These are phyloP conservation scores for Talaromyces sp. DNA, from an alignment of 2,329 filamentous ascomycete species.

Conservation along the genomic window DNA sequence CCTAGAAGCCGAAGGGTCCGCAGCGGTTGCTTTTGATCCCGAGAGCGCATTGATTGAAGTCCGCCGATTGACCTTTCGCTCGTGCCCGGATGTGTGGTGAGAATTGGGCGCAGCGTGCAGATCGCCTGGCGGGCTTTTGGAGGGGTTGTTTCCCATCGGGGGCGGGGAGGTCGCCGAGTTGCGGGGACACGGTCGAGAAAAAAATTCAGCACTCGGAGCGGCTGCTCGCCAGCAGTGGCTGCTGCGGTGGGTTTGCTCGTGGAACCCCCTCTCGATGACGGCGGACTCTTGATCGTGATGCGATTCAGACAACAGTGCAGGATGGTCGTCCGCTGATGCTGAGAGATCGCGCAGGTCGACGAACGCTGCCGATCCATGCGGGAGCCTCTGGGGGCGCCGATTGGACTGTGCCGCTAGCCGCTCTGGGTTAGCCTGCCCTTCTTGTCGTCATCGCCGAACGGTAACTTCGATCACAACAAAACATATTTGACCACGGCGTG, in stretches of 20 bases:
- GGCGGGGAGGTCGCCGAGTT: constrained; percentile 17
- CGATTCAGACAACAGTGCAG: neutral
- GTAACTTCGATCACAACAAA: neutral
- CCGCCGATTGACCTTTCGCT: constrained; percentile 36
- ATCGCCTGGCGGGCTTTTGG: constrained; percentile 35
- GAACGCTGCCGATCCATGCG: neutral
- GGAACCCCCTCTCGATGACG: neutral
- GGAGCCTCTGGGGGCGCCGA: neutral
- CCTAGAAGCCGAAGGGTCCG: constrained; percentile 38
- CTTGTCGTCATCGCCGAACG: neutral
- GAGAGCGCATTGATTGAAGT: constrained; percentile 38
- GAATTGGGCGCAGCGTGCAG: constrained; percentile 21
- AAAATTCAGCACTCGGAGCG: constrained; percentile 19
- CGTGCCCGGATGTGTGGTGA: constrained; percentile 21
- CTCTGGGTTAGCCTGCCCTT: neutral
- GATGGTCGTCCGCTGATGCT: neutral
- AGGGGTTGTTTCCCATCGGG: constrained; percentile 47
- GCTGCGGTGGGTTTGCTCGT: neutral
- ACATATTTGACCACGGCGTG: neutral
- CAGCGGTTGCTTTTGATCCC: constrained; percentile 35
- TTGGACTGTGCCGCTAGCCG: neutral
- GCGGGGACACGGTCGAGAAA: constrained; percentile 8
- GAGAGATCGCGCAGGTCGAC: neutral
- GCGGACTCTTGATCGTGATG: neutral
- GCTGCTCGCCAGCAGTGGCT: constrained; percentile 11